These are phyloP conservation scores for Xylaria intraflava DNA, from an alignment of 495 filamentous ascomycete genomes.

Conservation along the genomic window DNA sequence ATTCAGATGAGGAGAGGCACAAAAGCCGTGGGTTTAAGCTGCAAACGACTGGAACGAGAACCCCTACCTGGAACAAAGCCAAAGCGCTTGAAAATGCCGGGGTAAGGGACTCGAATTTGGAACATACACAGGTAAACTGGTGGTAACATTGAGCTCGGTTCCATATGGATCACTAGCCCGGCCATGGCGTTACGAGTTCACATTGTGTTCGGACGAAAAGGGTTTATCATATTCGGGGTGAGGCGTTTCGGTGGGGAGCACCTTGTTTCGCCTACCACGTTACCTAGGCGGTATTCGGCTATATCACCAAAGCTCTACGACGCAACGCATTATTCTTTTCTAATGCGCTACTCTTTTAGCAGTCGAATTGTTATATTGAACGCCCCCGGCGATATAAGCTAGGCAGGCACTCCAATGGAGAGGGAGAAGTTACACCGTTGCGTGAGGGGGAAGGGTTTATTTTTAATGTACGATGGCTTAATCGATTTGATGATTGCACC, in stretches of 20 bases:
- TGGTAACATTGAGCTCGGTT: slow-evolving; percentile 6
- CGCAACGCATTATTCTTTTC: background rate
- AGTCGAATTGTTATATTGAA: background rate
- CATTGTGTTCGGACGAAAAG: slow-evolving; percentile 15
- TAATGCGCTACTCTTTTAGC: background rate
- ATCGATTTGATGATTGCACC: background rate
- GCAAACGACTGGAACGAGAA: background rate
- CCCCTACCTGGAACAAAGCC: background rate
- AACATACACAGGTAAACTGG: slow-evolving; percentile 1
- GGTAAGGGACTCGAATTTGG: background rate
- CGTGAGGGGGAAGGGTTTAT: background rate
- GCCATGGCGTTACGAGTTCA: slow-evolving; percentile 22
- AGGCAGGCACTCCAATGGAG: too few relatives aligned
- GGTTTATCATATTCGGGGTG: background rate
- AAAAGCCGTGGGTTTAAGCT: background rate
- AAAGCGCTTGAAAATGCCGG: background rate
- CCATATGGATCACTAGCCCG: slow-evolving; percentile 15
- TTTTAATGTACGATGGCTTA: background rate
- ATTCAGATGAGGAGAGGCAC: background rate
- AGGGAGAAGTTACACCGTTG: too few relatives aligned
- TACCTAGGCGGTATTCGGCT: background rate
- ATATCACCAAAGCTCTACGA: background rate
- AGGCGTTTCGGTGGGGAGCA: background rate
- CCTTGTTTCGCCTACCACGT: background rate
- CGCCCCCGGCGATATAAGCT: background rate